Conservation (phyloP, 2,329 filamentous ascomycete genomes). For the Phyllosticta ampelicida region DNA sequence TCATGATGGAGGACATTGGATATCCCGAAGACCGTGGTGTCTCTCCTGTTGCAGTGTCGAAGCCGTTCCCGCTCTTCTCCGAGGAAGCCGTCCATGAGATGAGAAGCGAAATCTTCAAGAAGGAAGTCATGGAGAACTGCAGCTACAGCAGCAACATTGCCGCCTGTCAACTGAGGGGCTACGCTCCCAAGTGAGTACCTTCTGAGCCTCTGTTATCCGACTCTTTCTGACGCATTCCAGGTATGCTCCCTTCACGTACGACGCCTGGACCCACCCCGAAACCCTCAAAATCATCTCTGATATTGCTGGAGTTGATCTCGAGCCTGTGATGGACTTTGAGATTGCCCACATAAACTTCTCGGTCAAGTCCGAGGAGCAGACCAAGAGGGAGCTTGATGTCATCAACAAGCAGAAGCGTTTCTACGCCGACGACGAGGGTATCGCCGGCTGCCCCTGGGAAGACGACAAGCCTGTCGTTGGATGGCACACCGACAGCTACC, state of each 20-base stretch:
- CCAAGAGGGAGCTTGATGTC: constrained; percentile 32
- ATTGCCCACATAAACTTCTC: constrained; percentile 50
- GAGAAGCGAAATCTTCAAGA: constrained; percentile 50
- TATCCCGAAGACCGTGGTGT: constrained; percentile 45
- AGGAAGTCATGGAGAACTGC: constrained; percentile 46
- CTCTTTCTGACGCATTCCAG: constrained; percentile 24
- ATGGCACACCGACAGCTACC: constrained; percentile 56
- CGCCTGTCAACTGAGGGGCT: constrained; percentile 45
- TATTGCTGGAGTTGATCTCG: constrained; percentile 47
- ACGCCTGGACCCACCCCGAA: constrained; percentile 48
- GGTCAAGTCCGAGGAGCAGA: constrained; percentile 38
- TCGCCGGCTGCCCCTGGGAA: constrained; percentile 32
- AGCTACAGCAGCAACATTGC: constrained; percentile 50
- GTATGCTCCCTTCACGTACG: constrained; percentile 54
- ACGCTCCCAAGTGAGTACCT: constrained; percentile 43
- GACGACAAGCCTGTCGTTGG: constrained; percentile 46
- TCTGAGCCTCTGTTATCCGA: background rate
- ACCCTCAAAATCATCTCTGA: constrained; percentile 44
- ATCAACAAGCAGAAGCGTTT: constrained; percentile 27
- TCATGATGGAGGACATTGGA: constrained; percentile 53
- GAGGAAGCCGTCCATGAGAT: constrained; percentile 51
- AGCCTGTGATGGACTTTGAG: constrained; percentile 47
- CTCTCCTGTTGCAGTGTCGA: constrained; percentile 52
- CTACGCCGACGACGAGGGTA: constrained; percentile 32
- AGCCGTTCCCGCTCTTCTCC: constrained; percentile 55